Evolutionary conservation across 1,284 basidiomycete genomes (phyloP).

Genomic region (Fistulinella staudtii): DNA sequence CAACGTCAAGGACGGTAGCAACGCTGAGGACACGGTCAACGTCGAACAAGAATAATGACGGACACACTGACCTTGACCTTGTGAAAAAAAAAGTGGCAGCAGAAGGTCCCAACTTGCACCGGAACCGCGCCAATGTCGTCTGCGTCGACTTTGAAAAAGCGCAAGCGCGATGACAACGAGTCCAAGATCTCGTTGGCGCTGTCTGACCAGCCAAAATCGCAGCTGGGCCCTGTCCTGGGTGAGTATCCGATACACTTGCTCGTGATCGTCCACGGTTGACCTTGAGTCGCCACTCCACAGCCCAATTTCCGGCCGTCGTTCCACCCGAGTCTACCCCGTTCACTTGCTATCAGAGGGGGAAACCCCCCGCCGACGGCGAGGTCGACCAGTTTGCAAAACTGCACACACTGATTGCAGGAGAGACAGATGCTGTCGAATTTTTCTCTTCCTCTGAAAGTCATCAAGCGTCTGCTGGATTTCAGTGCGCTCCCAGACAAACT

Average conservation of each 20-base stretch:
- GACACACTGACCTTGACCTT: constrained; percentile 24
- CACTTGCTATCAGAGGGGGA: constrained; percentile 51
- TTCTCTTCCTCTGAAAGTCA: constrained; percentile 44
- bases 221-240: constrained; percentile 74
- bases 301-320: constrained; percentile 69
- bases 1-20: constrained; percentile 15
- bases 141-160: constrained; percentile 49
- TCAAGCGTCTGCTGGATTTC: constrained; percentile 54
- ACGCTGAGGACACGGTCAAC: constrained; percentile 14
- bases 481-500: constrained; percentile 40
- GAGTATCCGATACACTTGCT: constrained; percentile 27
- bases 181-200: constrained; percentile 46
- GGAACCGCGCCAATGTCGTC: constrained; percentile 26
- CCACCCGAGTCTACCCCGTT: constrained; percentile 63
- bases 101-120: constrained; percentile 16
- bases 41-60: constrained; percentile 1
- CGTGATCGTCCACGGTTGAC: constrained; percentile 18
- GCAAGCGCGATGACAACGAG: constrained; percentile 49
- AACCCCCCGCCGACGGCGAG: constrained; percentile 25
- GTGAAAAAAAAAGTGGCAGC: constrained; percentile 3
- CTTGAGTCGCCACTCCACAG: constrained; percentile 38
- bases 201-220: constrained; percentile 40
- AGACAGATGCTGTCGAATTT: constrained; percentile 65
- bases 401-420: constrained; percentile 60
- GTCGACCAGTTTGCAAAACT: constrained; percentile 45